Conservation (phyloP, 257 asterid genomes). For the Solanum dulcamara region DNA sequence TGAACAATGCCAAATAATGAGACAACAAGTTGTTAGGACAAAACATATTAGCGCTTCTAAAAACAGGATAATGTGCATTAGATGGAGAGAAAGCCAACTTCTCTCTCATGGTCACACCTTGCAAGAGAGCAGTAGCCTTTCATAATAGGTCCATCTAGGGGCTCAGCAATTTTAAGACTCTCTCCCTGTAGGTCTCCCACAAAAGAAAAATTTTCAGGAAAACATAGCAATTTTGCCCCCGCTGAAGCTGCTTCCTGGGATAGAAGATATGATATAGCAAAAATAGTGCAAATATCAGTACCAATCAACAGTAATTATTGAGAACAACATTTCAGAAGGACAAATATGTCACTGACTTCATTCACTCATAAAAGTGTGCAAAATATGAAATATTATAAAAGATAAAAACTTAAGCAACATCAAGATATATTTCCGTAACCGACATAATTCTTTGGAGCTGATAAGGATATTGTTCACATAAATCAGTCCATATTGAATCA, state of each 20-base stretch:
- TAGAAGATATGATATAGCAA: background rate
- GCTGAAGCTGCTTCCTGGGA: constrained; percentile 73
- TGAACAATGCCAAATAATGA: background rate
- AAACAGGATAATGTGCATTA: background rate
- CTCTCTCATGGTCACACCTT: constrained; percentile 21
- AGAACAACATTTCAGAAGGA: background rate
- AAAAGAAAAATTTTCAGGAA: constrained; percentile 91
- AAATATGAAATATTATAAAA: background rate
- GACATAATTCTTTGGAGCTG: background rate
- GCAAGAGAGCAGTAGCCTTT: constrained; percentile 68
- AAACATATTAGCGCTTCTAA: background rate
- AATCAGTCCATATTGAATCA: background rate
- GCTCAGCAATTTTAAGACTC: constrained; percentile 66
- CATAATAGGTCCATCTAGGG: constrained; percentile 81
- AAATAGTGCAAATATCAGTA: constrained; percentile 6
- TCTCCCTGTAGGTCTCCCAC: constrained; percentile 67
- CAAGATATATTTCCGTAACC: background rate
- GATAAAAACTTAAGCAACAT: background rate
- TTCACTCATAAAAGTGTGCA: background rate
- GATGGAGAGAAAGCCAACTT: background rate
- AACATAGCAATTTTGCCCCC: constrained; percentile 82
- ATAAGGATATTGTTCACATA: background rate
- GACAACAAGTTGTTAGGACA: background rate
- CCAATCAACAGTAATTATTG: background rate
- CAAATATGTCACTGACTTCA: background rate